Evolutionary conservation across 768 basidiomycete genomes (phyloP), one percentile per base, ranked within the genome.

Genomic region (Pleurotus djamor): DNA sequence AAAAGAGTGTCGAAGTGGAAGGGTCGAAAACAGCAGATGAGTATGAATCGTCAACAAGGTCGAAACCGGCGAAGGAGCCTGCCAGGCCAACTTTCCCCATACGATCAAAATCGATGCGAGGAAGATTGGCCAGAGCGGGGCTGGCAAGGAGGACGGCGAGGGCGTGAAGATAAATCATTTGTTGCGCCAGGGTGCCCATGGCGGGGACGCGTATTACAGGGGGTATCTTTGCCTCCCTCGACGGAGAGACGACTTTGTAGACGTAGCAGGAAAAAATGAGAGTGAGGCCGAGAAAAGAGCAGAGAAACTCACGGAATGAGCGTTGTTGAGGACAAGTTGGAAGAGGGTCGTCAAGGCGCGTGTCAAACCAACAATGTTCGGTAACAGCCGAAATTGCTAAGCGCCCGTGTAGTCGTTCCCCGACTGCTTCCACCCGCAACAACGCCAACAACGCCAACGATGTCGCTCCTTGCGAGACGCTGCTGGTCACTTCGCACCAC

Each of bases 41-140:
- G 37, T 74, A 68, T 35, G 83, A 71, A 59, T 83, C 83, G 68
- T 85, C 76, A 79, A 89, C 88, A 59, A 95, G 68, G 68, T 89
- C 89, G 61, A 99, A 77, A 48, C 95, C 96, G 21, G 89, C 83
- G 69, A 98, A 99, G 36, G 91, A 80, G 59, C 96, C 96, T 32
- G 88, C 87, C 44, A 98, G 80, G 59, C 87, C 94, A 52, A 98
- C 94, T 57, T 81, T 87, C 63, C 96, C 96, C 92, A 99, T 96
- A 56, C 89, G 87, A 65, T 79, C 74, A 67, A 86, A 89, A 72
- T 91, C 89, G 66, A 91, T 78, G 61, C 77, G 74, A 5, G 85
- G 86, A 12, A 85, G 73, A 5, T 78, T 70, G 7, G 80, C 82
- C 60, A 65, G 52, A 62, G 64, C 71, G 64, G 66, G 73, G 71